Evolutionary conservation across 768 basidiomycete species (phyloP).

Genomic region (Panus rudis): DNA sequence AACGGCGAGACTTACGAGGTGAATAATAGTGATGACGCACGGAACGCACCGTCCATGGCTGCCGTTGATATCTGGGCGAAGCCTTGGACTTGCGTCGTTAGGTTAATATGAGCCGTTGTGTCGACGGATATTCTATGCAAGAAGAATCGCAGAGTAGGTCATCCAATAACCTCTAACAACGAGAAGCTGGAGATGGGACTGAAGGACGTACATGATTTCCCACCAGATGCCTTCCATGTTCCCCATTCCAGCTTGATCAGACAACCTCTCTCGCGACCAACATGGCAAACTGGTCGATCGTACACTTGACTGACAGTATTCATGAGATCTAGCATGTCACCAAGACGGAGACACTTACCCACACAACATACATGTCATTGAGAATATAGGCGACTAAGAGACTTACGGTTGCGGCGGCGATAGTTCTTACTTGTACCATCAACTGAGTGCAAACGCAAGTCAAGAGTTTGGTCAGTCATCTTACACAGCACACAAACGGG

Average conservation of each 20-base stretch:
- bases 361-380: conserved; percentile 61
- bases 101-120: conserved; percentile 92
- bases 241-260: conserved; percentile 94
- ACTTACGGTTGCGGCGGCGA: conserved; percentile 85
- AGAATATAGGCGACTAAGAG: background rate
- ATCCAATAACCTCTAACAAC: no score
- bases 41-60: conserved; percentile 98
- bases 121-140: no score
- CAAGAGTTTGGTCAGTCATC: background rate
- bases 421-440: conserved; percentile 88
- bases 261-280: conserved; percentile 82
- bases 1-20: no score
- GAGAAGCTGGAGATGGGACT: conserved; percentile 8
- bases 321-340: conserved; percentile 93
- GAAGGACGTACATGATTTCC: conserved; percentile 80
- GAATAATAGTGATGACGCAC: conserved; percentile 99
- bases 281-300: conserved; percentile 62
- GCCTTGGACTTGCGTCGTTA: conserved; percentile 95
- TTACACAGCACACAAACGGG: no score
- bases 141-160: conserved; percentile 63
- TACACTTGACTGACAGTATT: conserved; percentile 97
- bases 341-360: conserved; percentile 91
- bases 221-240: conserved; percentile 98
- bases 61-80: conserved; percentile 98
- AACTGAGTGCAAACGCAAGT: conserved; percentile 38